Conservation (phyloP, 2,329 filamentous ascomycete species). For the Anisogramma anomala region DNA sequence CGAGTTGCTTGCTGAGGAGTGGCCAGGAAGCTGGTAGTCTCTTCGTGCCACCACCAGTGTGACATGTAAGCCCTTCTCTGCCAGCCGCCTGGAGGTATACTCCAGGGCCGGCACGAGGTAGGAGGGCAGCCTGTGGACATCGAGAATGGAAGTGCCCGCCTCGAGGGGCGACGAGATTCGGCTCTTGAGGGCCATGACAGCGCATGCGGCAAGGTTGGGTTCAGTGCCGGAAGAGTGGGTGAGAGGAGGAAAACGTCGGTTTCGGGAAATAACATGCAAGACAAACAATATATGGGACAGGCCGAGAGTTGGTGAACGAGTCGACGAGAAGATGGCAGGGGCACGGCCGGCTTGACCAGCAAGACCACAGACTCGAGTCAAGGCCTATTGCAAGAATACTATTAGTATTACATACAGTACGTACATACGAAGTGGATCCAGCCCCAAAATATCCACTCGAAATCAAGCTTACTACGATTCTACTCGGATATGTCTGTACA, state of each 20-base stretch:
- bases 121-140: constrained; percentile 45
- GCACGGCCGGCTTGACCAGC: constrained; percentile 11
- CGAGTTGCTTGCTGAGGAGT: background rate
- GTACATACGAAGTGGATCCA: no score
- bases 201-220: no score
- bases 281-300: no score
- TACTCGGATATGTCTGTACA: no score
- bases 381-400: background rate
- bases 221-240: no score
- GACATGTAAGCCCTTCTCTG: constrained; percentile 42
- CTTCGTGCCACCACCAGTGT: constrained; percentile 46
- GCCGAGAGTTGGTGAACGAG: no score
- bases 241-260: no score
- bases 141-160: constrained; percentile 48
- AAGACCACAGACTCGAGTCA: constrained; percentile 1
- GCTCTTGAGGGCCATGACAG: constrained; percentile 37
- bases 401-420: background rate
- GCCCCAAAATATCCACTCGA: no score
- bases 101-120: constrained; percentile 44
- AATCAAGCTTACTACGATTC: no score
- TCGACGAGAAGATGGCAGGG: no score
- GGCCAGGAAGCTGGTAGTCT: constrained; percentile 40
- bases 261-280: no score
- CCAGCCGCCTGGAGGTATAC: constrained; percentile 44
- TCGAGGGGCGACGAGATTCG: constrained; percentile 53